Conservation (phyloP, 2,329 filamentous ascomycete genomes). For the Fusarium proliferatum region DNA sequence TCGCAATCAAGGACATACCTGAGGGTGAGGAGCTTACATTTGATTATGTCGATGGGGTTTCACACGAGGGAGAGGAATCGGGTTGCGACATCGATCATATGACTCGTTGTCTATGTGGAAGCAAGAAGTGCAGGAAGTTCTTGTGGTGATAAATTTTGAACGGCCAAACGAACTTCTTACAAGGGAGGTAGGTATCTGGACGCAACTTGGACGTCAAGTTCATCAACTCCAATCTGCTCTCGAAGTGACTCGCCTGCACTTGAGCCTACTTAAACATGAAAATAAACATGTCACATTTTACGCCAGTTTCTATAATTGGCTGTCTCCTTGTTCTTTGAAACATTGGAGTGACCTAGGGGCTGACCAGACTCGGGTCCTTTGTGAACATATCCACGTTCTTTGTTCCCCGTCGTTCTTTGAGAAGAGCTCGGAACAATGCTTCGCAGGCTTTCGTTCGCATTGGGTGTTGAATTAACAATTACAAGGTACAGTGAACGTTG, state of each 20-base stretch:
- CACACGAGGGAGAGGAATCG: conserved; percentile 58
- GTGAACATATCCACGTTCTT: neutral
- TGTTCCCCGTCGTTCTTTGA: neutral
- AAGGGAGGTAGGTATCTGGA: neutral
- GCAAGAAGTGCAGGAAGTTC: conserved; percentile 73
- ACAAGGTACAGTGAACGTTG: neutral
- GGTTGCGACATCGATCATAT: conserved; percentile 61
- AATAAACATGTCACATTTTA: neutral
- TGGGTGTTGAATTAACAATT: neutral
- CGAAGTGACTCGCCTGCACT: neutral
- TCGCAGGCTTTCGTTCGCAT: neutral
- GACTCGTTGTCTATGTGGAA: conserved; percentile 71
- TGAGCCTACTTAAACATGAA: neutral
- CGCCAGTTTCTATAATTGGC: neutral
- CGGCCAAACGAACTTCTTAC: neutral
- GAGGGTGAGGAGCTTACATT: conserved; percentile 79
- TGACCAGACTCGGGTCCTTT: neutral
- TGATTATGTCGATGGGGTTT: conserved; percentile 78
- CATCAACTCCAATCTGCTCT: neutral
- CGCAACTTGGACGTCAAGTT: no score
- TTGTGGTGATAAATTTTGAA: conserved; percentile 64
- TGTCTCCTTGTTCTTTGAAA: neutral
- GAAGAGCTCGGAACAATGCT: neutral
- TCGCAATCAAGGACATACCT: conserved; percentile 74
- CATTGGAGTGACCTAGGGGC: no score